Base-by-base conservation (phyloP, 805 yeast species). In the Citeromyces matritensis region DNA sequence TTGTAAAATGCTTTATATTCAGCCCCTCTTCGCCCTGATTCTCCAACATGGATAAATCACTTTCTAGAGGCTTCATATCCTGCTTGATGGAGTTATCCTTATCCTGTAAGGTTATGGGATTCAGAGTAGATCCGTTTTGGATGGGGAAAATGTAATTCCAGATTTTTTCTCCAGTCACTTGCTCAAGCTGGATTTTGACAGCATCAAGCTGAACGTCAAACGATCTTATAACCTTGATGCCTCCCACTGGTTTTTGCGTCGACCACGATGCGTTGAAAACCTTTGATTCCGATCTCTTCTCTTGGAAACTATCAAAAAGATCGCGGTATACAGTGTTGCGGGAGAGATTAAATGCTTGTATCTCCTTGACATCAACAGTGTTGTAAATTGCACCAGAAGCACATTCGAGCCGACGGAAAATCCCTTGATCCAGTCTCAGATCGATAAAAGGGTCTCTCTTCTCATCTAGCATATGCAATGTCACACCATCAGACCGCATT, bases 171-270 rank as follows among this genome's bases (percentile, higher is more conserved):
- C 85, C 77, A 0, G 86, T 70, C 1, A 55, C 58, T 39, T 78
- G 80, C 37, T 86, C 96, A 25, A 88, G 48, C 39, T 76, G 79
- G 3, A 88, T 42, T 37, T 69, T 71, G 37, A 86, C 43, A 1
- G 95, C 95, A 32, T 67, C 63, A 11, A 83, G 49, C 2, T 55
- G 50, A 12, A 82, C 58, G 24, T 69, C 69, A 15, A 83, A 74
- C 31, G 65, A 57, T 36, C 72, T 73, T 54, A 86, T 60, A 15
- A 86, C 74, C n/a, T 80, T 68, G 31, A 86, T 84, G 8, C 97
- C 97, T 23, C 95, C 97, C 34, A 88, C 78, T 0, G 94, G 84
- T 33, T 69, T 71, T 32, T 78, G 68, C 74, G 80, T 69, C n/a
- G 71, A 66, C 97, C 97, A 86, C 8, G 54, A 46, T 2, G 74